Evolutionary conservation across 768 basidiomycete genomes (phyloP), one percentile per base, ranked within the genome.

Genomic region (Tephrocybe rancida): DNA sequence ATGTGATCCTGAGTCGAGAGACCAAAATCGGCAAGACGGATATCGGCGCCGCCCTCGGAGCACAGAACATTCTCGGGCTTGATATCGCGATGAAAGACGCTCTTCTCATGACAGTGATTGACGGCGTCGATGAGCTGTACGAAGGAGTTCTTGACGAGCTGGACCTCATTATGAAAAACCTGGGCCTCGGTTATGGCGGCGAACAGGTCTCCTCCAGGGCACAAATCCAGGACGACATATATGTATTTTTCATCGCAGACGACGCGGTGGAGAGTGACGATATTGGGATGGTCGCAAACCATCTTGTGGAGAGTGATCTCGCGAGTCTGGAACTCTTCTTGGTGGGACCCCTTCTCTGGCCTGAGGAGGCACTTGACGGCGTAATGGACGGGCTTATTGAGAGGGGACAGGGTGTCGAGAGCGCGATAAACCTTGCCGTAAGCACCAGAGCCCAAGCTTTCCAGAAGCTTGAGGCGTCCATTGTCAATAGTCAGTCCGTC

Each of bases 41-140:
- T 74, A 55, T 72, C 69, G 37, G 67, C 63, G 14, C 86, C 85
- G 46, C 69, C 83, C 63, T 67, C 70, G 55, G 67, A 79, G 63
- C 82, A 85, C 32, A 94, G 71, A 24, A 92, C 77, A 66, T 87
- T 92, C 66, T 93, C 92, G 0, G 92, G 92, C 68, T 95, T 94
- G 63, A 95, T 80, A 62, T 94, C 91, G 22, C 92, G 87, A 70
- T 95, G 93, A 64, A 81, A 92, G 56, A 95, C 83, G 9, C 84
- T 82, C 37, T 76, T 74, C 37, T 73, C 66, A 62, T 95, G 91
- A 63, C 88, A 91, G 64, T 87, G 78, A 44, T 86, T 78, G 38
- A 95, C 82, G 1, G 88, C 88, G 58, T 92, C 88, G 47, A 95
- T 71, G 45, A 95, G 81, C 63, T 93, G 86, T n/a, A 90, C 57